Base-by-base conservation (phyloP, 106 monocot genomes). In the Apostasia shenzhenica region DNA sequence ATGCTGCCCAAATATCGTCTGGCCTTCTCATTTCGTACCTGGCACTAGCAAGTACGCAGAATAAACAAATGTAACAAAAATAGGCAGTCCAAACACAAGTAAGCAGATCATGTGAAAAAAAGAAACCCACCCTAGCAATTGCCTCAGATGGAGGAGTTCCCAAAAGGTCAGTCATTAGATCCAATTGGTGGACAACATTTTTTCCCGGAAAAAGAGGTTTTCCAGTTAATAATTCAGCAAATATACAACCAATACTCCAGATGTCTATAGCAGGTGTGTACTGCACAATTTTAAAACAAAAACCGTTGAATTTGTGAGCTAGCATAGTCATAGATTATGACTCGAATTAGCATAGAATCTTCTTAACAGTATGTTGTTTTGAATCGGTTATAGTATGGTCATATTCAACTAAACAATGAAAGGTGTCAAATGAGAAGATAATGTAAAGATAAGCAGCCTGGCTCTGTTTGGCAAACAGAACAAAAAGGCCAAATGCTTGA, bases 181-280 rank as follows among this genome's bases (percentile, higher is more conserved):
- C 93, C 75, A 94, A 70, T 69, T 94, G 93, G 64, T 94, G 93
- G 14, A 94, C 93, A 40, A 94, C 93, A 78, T 94, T 94, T 75
- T 94, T 94, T 26, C 93, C 93, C 52, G 93, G 93, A 69, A 94
- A 94, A 64, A 94, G 86, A 73, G 93, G 86, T 66, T 87, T 94
- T 47, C 93, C 89, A 8, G 86, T 94, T 51, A 94, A 76, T 54
- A 94, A 69, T 67, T 94, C 93, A 3, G 93, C 79, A 84, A 94
- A 94, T 53, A 94, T 94, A 67, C 93, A 94, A 6, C 93, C 93
- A 70, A 94, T 94, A 70, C 93, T 94, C 93, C 93, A 94, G 44
- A 94, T 89, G 63, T 94, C 93, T 57, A 94, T 94, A 51, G 93
- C 93, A 1, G 93, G 89, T 54, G 93, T 94, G 69, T 94, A 94